A percentile compares a stretch with the other conserved stretches of the same genome.
Conservation (phyloP, 306 rosid genomes). For the Vachellia pachyceras region DNA sequence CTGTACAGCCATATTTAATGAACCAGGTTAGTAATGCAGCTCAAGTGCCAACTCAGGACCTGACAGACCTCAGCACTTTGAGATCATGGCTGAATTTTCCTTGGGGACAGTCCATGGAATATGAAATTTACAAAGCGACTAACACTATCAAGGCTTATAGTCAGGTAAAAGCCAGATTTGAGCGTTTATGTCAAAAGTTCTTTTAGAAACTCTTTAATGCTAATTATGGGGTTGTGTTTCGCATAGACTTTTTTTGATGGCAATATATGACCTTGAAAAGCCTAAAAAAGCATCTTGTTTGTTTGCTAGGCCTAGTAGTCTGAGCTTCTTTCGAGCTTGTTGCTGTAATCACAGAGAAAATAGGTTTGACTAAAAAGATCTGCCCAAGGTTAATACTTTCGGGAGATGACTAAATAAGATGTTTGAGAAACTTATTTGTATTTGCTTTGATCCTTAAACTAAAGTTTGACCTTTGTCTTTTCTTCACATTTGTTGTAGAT, state of each 20-base stretch:
- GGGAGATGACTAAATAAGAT: neutral
- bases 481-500: neutral
- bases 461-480: neutral
- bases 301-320: constrained; percentile 9
- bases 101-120: constrained; percentile 95
- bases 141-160: constrained; percentile 73
- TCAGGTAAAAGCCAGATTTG: constrained; percentile 49
- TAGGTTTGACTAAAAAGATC: neutral
- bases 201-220: constrained; percentile 10
- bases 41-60: constrained; percentile 85
- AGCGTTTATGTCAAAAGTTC: constrained; percentile 24
- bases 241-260: constrained; percentile 18
- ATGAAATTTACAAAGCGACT: constrained; percentile 91
- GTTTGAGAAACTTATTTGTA: neutral
- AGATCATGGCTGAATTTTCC: constrained; percentile 97
- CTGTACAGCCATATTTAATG: constrained; percentile 88
- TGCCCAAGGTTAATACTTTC: constrained; percentile 9
- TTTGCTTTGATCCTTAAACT: neutral
- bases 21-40: constrained; percentile 93
- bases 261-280: constrained; percentile 4
- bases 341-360: constrained; percentile 1
- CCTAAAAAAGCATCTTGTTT: neutral
- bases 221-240: neutral
- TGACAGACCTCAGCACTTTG: too few species aligned
- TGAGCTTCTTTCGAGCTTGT: neutral